phyloP scores from a whole-genome alignment of 495 filamentous ascomycete genomes.

The Amphirosellinia nigrospora region DNA sequence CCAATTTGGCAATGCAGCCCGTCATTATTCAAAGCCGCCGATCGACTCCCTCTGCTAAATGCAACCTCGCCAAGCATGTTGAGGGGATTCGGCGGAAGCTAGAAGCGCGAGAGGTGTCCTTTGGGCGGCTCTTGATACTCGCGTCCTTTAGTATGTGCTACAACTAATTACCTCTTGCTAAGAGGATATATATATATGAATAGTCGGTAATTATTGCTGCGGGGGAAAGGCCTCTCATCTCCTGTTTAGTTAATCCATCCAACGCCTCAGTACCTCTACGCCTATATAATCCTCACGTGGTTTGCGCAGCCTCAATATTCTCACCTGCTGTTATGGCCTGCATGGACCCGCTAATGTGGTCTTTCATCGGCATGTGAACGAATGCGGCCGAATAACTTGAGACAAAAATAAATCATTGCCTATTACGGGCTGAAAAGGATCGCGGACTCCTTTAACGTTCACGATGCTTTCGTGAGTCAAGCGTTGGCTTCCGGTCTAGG shows the following conservation, averaged over 20 bases:
- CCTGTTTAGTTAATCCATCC: not conserved
- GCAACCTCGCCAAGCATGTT: constrained; percentile 28
- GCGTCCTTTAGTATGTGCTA: not conserved
- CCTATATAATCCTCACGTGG: constrained; percentile 4
- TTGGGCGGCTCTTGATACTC: constrained; percentile 22
- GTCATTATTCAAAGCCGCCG: constrained; percentile 38
- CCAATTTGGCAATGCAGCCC: constrained; percentile 41
- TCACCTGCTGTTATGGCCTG: not conserved
- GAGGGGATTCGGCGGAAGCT: constrained; percentile 14
- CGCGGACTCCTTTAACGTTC: constrained; percentile 12
- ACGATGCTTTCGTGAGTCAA: constrained; percentile 6
- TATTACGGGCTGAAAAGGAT: constrained; percentile 3
- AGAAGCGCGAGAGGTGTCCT: constrained; percentile 24
- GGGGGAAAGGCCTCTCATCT: not conserved
- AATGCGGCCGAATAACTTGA: constrained; percentile 17
- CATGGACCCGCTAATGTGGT: constrained; percentile 17
- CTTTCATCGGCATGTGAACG: constrained; percentile 20
- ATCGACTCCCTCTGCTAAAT: constrained; percentile 32
- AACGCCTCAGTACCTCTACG: not conserved
- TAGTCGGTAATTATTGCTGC: not conserved
- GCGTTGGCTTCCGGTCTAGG: not conserved
- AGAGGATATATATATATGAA: not conserved
- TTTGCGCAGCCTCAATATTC: constrained; percentile 22
- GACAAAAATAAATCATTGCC: constrained; percentile 25
- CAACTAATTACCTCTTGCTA: not conserved